These are phyloP conservation scores for Scheffersomyces parashehatae DNA, from an alignment of 1,139 yeast species.

Conservation along the genomic window DNA sequence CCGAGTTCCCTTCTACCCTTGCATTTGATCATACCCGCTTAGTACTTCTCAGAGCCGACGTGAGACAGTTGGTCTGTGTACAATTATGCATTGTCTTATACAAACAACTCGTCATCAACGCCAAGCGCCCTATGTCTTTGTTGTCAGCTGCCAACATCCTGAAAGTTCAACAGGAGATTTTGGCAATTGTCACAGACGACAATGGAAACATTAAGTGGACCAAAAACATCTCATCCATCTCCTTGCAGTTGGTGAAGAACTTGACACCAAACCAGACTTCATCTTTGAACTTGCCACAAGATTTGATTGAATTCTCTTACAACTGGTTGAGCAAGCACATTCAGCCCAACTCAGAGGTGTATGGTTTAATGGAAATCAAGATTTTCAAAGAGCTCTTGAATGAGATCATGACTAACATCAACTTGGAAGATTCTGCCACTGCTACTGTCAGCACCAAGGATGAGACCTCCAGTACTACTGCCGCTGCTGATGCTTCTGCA, in stretches of 20 bases:
- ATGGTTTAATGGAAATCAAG: conserved; percentile 73
- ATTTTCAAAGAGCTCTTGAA: conserved; percentile 53
- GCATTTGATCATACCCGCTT: conserved; percentile 87
- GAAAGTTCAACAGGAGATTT: conserved; percentile 56
- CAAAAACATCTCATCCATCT: conserved; percentile 69
- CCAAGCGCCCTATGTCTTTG: conserved; percentile 26
- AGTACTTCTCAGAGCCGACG: conserved; percentile 77
- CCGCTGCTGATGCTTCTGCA: conserved; percentile 3
- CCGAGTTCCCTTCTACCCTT: conserved; percentile 80
- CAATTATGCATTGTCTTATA: conserved; percentile 73
- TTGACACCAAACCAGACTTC: conserved; percentile 18
- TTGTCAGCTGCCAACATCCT: conserved; percentile 30
- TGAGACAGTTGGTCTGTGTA: conserved; percentile 79
- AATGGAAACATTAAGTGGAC: conserved; percentile 92
- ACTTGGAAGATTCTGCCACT: neutral
- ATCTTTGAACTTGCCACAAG: conserved; percentile 29
- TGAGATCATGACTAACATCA: conserved; percentile 22
- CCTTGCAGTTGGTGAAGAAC: conserved; percentile 66
- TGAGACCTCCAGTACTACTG: conserved; percentile 1
- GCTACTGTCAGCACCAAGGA: conserved; percentile 4
- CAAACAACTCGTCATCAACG: conserved; percentile 60
- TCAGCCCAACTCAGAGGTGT: conserved; percentile 79
- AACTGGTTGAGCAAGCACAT: conserved; percentile 85
- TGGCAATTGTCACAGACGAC: conserved; percentile 81
- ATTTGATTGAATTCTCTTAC: conserved; percentile 63